Percentiles rank a stretch among this genome's conserved stretches.
These are phyloP conservation scores for Jamesozyma jinghongensis DNA, from an alignment of 805 yeast genomes.

Conservation along the genomic window DNA sequence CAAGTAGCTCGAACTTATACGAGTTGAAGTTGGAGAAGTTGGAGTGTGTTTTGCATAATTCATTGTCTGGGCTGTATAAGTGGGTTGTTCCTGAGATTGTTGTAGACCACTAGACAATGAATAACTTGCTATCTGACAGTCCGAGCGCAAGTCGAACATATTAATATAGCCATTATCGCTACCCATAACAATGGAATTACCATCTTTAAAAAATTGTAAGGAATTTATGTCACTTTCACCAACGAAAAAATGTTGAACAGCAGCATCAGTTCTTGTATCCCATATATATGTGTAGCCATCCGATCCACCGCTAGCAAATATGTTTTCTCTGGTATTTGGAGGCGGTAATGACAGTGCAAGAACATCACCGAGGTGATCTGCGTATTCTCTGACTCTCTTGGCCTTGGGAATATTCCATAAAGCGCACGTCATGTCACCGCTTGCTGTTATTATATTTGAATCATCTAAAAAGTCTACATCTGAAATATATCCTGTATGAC, in stretches of 20 bases:
- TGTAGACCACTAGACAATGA: conserved; percentile 18
- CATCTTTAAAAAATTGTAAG: conserved; percentile 58
- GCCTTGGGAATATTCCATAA: conserved; percentile 73
- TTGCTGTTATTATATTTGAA: conserved; percentile 50
- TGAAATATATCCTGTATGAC: conserved; percentile 76
- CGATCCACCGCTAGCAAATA: conserved; percentile 56
- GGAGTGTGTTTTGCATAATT: conserved; percentile 19
- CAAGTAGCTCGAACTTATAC: conserved; percentile 25
- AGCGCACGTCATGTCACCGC: conserved; percentile 75
- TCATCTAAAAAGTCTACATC: conserved; percentile 61
- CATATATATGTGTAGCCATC: conserved; percentile 61
- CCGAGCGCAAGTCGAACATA: conserved; percentile 68
- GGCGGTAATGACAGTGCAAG: conserved; percentile 36
- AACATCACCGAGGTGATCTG: conserved; percentile 69
- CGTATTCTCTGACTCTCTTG: conserved; percentile 41
- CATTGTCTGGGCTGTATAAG: conserved; percentile 19
- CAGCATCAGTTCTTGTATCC: conserved; percentile 47
- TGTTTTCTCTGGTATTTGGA: conserved; percentile 16
- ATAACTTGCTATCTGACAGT: conserved; percentile 54
- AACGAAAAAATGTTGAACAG: conserved; percentile 44
- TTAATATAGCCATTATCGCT: conserved; percentile 69
- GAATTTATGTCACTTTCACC: conserved; percentile 58
- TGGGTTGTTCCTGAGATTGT: conserved; percentile 9
- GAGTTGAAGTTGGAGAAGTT: conserved; percentile 9
- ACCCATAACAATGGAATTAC: conserved; percentile 62